Evolutionary conservation across 768 basidiomycete species (phyloP).

Genomic region (Gymnopilus dilepis): DNA sequence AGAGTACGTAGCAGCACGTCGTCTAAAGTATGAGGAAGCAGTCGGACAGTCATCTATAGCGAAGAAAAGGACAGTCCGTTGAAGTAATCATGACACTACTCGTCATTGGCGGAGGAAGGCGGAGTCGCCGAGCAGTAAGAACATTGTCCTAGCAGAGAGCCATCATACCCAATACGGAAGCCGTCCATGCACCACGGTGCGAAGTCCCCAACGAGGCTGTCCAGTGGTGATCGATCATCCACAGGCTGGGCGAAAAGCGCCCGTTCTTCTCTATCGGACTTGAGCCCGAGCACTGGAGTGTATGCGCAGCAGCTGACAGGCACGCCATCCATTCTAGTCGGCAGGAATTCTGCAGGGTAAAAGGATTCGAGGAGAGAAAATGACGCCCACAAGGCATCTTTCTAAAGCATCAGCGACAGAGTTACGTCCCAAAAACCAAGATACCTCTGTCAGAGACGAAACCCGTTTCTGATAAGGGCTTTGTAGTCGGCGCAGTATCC

Average conservation of each 20-base stretch:
- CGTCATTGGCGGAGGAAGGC: neutral
- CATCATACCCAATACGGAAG: conserved; percentile 24
- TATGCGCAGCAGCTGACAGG: conserved; percentile 5
- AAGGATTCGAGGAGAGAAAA: neutral
- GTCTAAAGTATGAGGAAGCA: neutral
- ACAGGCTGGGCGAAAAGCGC: neutral
- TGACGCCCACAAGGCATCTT: conserved; percentile 10
- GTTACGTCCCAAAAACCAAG: neutral
- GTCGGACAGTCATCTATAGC: neutral
- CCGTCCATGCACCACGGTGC: conserved; percentile 28
- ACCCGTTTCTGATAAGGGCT: too few species aligned
- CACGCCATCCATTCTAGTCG: neutral
- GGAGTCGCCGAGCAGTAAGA: conserved; percentile 13
- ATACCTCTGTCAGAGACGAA: conserved; percentile 11
- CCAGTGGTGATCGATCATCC: neutral
- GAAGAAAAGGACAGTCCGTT: neutral
- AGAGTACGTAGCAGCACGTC: too few species aligned
- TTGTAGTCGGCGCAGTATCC: neutral
- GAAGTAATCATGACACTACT: neutral
- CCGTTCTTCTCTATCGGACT: neutral
- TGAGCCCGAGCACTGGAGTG: neutral
- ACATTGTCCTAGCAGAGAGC: conserved; percentile 25
- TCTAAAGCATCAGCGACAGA: neutral
- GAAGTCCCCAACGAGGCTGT: neutral
- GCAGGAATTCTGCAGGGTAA: neutral